These are phyloP conservation scores for Fusarium graminum DNA, from an alignment of 2,329 filamentous ascomycete species.

Conservation along the genomic window DNA sequence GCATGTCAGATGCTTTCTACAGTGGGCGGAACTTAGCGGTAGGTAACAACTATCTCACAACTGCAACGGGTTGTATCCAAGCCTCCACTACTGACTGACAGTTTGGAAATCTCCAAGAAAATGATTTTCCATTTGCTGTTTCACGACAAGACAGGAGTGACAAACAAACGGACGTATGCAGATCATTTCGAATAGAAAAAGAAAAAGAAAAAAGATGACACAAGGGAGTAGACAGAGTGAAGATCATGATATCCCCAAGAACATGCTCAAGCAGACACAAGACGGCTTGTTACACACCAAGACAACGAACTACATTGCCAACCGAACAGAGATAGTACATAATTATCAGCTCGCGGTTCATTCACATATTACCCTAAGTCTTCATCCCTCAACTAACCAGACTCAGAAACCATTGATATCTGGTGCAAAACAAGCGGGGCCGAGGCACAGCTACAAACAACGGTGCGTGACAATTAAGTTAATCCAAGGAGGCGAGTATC, in stretches of 20 bases:
- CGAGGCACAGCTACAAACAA: slow-evolving; percentile 19
- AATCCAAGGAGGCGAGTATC: slow-evolving; percentile 5
- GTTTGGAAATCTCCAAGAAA: background rate
- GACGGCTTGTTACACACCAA: slow-evolving; percentile 34
- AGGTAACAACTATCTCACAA: background rate
- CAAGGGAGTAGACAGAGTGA: slow-evolving; percentile 35
- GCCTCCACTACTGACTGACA: background rate
- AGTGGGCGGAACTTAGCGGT: background rate
- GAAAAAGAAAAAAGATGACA: background rate
- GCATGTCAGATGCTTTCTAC: background rate
- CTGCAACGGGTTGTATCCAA: slow-evolving; percentile 5
- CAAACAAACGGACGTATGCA: slow-evolving; percentile 11
- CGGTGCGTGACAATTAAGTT: slow-evolving; percentile 14
- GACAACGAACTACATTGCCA: slow-evolving; percentile 10
- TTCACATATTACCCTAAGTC: background rate
- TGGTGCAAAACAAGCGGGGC: slow-evolving; percentile 29
- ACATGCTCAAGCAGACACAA: slow-evolving; percentile 30
- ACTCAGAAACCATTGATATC: slow-evolving; percentile 18
- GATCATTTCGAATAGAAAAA: slow-evolving; percentile 18
- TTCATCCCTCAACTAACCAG: background rate
- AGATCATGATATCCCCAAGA: slow-evolving; percentile 30
- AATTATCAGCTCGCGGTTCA: background rate
- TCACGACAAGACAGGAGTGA: slow-evolving; percentile 23
- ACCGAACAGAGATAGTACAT: slow-evolving; percentile 11
- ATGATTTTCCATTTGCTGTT: slow-evolving; percentile 4